These are phyloP conservation scores for Graphilbum ipis-grandicollis DNA, from an alignment of 2,329 filamentous ascomycete species.

Conservation along the genomic window DNA sequence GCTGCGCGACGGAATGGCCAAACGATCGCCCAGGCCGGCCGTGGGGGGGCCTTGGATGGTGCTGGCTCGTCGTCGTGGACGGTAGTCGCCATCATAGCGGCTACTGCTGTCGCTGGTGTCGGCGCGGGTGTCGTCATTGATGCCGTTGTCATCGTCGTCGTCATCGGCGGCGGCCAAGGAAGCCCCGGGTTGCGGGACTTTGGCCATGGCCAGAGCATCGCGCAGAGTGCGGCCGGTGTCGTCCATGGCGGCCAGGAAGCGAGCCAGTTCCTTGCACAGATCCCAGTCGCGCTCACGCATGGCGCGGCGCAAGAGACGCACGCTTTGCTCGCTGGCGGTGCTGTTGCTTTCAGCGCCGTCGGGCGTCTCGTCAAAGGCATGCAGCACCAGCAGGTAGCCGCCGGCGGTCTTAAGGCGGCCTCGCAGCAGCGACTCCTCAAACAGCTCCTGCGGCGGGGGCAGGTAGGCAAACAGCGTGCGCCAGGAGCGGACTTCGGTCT, in stretches of 20 bases:
- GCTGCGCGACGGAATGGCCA: slow-evolving; percentile 13
- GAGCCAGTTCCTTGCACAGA: slow-evolving; percentile 79
- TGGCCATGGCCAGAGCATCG: slow-evolving; percentile 50
- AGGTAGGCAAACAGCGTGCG: slow-evolving; percentile 82
- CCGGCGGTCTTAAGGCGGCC: slow-evolving; percentile 87
- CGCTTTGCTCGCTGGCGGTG: slow-evolving; percentile 57
- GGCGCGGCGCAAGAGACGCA: slow-evolving; percentile 64
- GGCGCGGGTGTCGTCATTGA: neutral
- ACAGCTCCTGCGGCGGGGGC: slow-evolving; percentile 77
- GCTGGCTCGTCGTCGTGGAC: slow-evolving; percentile 9
- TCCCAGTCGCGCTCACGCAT: slow-evolving; percentile 86
- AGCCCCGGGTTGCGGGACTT: slow-evolving; percentile 12
- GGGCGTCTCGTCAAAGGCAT: slow-evolving; percentile 58
- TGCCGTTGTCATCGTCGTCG: slow-evolving; percentile 13
- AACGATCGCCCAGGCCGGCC: slow-evolving; percentile 7
- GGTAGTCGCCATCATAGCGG: neutral
- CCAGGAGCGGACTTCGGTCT: slow-evolving; percentile 93
- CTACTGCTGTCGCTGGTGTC: neutral
- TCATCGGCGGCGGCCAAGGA: neutral
- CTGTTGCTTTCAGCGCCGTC: neutral
- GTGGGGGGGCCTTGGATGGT: too few relatives aligned
- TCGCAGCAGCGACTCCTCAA: slow-evolving; percentile 76
- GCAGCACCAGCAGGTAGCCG: slow-evolving; percentile 86
- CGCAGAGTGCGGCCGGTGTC: slow-evolving; percentile 65
- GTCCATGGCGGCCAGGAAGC: slow-evolving; percentile 90